Evolutionary conservation across 2,329 filamentous ascomycete genomes (phyloP).

Genomic region (Sclerotinia spermophila): DNA sequence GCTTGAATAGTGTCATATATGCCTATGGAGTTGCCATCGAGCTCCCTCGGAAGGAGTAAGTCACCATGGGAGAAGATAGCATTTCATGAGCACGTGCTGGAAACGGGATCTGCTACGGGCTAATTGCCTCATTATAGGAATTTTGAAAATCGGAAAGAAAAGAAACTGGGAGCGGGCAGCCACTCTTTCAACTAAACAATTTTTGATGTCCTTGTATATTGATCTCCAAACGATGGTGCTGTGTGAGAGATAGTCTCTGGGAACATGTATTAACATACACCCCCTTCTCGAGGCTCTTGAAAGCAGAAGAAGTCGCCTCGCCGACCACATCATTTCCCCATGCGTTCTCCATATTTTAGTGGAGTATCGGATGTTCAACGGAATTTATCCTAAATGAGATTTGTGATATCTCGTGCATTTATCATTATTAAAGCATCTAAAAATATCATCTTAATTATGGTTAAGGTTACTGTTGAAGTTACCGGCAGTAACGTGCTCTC

Average conservation of each 20-base stretch:
- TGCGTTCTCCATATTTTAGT: not conserved
- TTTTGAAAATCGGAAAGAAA: not conserved
- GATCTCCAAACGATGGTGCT: not conserved
- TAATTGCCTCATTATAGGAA: not conserved
- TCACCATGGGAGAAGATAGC: not conserved
- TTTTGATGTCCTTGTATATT: not conserved
- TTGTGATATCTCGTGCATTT: constrained; percentile 1
- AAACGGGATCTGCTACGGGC: not conserved
- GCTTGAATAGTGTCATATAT: not conserved
- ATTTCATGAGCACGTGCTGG: not conserved
- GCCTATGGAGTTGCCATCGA: no score
- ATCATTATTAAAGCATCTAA: not conserved
- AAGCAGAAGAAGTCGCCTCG: no score
- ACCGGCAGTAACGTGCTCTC: not conserved
- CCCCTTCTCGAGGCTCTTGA: no score
- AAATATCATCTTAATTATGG: not conserved
- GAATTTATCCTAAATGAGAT: not conserved
- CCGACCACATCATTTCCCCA: not conserved
- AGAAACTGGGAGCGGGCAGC: not conserved
- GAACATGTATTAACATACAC: not conserved
- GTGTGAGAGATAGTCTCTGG: not conserved
- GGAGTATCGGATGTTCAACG: not conserved
- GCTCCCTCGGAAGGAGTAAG: not conserved
- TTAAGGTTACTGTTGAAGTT: not conserved
- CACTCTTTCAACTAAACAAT: not conserved